Evolutionary conservation across 2,329 filamentous ascomycete genomes (phyloP), one percentile per base, ranked within the genome.

Genomic region (Neonectria ditissima): DNA sequence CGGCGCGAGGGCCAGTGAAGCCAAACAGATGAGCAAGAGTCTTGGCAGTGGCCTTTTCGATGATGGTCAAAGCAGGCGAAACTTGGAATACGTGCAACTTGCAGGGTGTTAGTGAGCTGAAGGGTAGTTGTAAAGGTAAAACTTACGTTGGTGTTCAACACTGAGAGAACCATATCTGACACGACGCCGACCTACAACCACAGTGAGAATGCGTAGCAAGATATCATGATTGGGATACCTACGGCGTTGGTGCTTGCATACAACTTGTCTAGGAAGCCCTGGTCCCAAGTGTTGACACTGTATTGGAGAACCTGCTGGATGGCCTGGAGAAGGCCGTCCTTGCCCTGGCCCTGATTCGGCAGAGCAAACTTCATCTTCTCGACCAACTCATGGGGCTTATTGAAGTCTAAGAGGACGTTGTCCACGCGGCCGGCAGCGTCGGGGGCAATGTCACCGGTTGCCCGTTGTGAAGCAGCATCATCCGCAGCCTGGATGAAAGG

Each of bases 231-330:
- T 37, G 8, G 2, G 9, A 18, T 16, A 79, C 86, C 64, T 75
- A 91, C 90, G 44, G 95, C 91, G 75, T 96, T 96, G 41, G 93
- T 97, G 68, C 91, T 91, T n/a, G 92, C 89, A 78, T 97, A 98
- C 18, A 98, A 84, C 81, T 99, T 98, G 80, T 97, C 94, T 74
- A 98, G 81, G 79, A 98, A 99, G 11, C 95, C 95, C 79, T 97
- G 94, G 74, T 97, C 92, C 92, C 94, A 98, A n/a, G 95, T 97
- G 80, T 99, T 99, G 75, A 98, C 95, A 74, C 92, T 96, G 79
- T 97, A 94, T 67, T 87, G 85, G 44, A 98, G 83, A 20, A 97
- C 84, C 64, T 89, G 86, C 69, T 89, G 82, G 48, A 97, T 85
- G 3, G 88, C 87, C 34, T 88, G 84, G 28, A 97, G 81, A 32